phyloP scores from a whole-genome alignment of 2,329 filamentous ascomycete species.

The Calonectria ilicicola region DNA sequence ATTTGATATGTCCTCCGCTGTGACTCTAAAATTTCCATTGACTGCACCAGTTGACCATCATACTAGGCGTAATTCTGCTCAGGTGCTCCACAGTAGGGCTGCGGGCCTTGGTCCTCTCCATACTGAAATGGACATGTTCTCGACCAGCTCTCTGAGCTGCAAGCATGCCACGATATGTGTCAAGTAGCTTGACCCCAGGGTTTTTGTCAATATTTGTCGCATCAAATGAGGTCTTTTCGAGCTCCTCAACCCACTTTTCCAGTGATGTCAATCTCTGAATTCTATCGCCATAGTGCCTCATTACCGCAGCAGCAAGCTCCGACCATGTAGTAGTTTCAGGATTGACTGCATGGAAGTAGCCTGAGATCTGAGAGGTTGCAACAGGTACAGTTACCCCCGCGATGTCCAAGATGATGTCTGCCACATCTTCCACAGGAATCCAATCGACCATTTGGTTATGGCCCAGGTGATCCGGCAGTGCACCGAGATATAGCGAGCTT shows the following conservation, averaged over 20 bases:
- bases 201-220: background rate
- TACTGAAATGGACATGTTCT: background rate
- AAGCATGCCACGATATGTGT: slow-evolving; percentile 11
- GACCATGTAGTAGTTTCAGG: slow-evolving; percentile 50
- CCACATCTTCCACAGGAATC: slow-evolving; percentile 65
- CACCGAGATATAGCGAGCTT: slow-evolving; percentile 61
- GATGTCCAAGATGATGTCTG: slow-evolving; percentile 61
- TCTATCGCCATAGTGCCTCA: slow-evolving; percentile 15
- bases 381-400: slow-evolving; percentile 46
- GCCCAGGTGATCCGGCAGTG: slow-evolving; percentile 60
- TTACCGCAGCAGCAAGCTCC: slow-evolving; percentile 53
- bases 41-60: slow-evolving; percentile 7
- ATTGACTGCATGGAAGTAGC: slow-evolving; percentile 65
- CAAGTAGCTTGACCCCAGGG: slow-evolving; percentile 8
- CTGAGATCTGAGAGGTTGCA: slow-evolving; percentile 39
- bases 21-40: slow-evolving; percentile 16
- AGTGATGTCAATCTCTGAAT: slow-evolving; percentile 55
- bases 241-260: slow-evolving; percentile 56
- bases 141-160: background rate
- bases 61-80: background rate
- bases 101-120: background rate
- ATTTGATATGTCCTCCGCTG: too few relatives aligned
- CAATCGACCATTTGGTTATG: slow-evolving; percentile 61
- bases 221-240: slow-evolving; percentile 55
- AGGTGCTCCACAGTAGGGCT: background rate